phyloP scores from a whole-genome alignment of 2,329 filamentous ascomycete species.

The Cordyceps cicadae region DNA sequence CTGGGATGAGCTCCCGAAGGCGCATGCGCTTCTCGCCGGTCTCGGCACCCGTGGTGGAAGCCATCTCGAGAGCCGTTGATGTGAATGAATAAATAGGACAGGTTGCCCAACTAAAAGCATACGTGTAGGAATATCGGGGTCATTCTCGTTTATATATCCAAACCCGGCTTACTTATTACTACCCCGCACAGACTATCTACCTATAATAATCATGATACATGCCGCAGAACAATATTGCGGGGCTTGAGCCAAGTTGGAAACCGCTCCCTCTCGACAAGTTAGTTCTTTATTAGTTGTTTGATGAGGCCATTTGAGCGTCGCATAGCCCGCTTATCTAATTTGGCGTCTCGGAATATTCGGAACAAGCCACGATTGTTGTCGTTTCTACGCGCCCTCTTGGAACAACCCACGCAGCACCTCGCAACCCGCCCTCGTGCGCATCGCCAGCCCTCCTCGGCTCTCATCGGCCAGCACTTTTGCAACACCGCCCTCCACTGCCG shows the following conservation, averaged over 20 bases:
- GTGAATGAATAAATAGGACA: neutral
- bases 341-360: neutral
- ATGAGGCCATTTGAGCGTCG: neutral
- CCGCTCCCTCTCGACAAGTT: neutral
- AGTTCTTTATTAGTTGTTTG: too few species aligned
- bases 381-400: neutral
- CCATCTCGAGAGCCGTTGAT: neutral
- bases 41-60: neutral
- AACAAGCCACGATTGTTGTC: neutral
- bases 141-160: neutral
- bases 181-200: neutral
- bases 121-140: too few species aligned
- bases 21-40: neutral
- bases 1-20: constrained; percentile 34
- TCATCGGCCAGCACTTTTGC: constrained; percentile 53
- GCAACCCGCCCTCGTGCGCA: constrained; percentile 48
- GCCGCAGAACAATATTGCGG: neutral
- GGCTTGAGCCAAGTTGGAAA: neutral
- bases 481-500: constrained; percentile 51
- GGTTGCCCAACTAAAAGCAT: too few species aligned
- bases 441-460: constrained; percentile 30
- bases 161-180: neutral
- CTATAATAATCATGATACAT: neutral
- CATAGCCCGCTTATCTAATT: neutral
- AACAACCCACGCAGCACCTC: neutral